Evolutionary conservation across 306 rosid genomes (phyloP), one percentile per base, ranked within the genome.

Genomic region (Dryas alaskensis): DNA sequence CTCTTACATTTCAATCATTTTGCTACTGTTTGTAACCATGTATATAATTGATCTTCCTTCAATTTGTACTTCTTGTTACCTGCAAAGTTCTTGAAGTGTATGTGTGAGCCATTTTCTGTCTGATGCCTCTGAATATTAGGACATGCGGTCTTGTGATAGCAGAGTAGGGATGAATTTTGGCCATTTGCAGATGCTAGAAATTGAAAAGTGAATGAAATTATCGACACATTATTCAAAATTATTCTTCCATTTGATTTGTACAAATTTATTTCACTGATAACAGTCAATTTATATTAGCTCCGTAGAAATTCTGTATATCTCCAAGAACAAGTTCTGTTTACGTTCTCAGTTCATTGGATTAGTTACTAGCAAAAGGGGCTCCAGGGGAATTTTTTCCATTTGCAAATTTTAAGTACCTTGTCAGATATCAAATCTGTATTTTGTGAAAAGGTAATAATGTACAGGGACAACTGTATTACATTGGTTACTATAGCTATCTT

Each of bases 21-120:
- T 79, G 53, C 37, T 54, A 27, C 40, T 71, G 67, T 61, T 50
- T 67, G 49, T 66, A 42, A 31, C 44, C 67, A 17, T 40, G 75
- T 57, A 45, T 10, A 2, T 11, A 52, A 27, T 42, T 76, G 65
- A 68, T 10, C 14, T 25, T 52, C 13, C 46, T 65, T 64, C 22
- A 65, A 0, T 49, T 53, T 53, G 3, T 42, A 74, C 54, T 74
- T 42, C 54, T 65, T 40, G 67, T 6, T 10, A 19, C 8, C 57
- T 73, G 19, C 50, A 3, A 31, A 48, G 51, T 17, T 51, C 43
- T 11, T 17, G 53, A 47, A 51, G 63, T 74, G 60, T 12, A 22
- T 11, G 44, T 40, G 6, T 49, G 11, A 10, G 58, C 19, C 54
- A 11, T 12, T 67, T 48, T 54, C 43, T 50, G 40, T 40, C 13